These are phyloP conservation scores for Kwoniella europaea DNA, from an alignment of 768 basidiomycete genomes.

Conservation along the genomic window DNA sequence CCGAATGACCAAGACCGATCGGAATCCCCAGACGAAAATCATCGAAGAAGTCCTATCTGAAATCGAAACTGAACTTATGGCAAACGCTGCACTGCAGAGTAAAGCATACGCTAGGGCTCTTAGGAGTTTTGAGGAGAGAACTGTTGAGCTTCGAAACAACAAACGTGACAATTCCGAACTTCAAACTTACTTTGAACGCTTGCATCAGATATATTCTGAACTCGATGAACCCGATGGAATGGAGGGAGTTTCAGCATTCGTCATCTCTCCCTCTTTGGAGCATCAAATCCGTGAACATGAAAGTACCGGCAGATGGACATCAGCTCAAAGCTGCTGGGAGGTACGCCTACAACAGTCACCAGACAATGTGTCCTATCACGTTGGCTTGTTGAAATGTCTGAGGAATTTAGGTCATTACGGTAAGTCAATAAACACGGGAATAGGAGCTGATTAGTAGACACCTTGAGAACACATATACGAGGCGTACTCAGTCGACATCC, in stretches of 20 bases:
- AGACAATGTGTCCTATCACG: slow-evolving; percentile 82
- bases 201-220: slow-evolving; percentile 95
- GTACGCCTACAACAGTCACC: slow-evolving; percentile 87
- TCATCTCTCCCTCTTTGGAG: slow-evolving; percentile 85
- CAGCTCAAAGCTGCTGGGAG: slow-evolving; percentile 99
- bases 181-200: slow-evolving; percentile 77
- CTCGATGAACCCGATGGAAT: slow-evolving; percentile 98
- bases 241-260: slow-evolving; percentile 91
- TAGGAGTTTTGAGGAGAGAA: slow-evolving; percentile 90
- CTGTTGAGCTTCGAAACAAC: slow-evolving; percentile 63
- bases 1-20: slow-evolving; percentile 66
- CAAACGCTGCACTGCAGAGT: slow-evolving; percentile 89
- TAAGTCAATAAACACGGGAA: slow-evolving; percentile 59
- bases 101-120: slow-evolving; percentile 91
- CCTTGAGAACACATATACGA: slow-evolving; percentile 88
- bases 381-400: slow-evolving; percentile 87
- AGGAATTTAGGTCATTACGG: slow-evolving; percentile 97
- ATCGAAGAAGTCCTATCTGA: slow-evolving; percentile 81
- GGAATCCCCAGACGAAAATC: slow-evolving; percentile 51
- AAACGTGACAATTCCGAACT: slow-evolving; percentile 62
- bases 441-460: slow-evolving; percentile 63
- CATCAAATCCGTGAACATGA: slow-evolving; percentile 98
- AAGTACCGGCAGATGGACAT: slow-evolving; percentile 94
- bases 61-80: slow-evolving; percentile 86
- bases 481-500: slow-evolving; percentile 84